Percentiles rank a stretch among this genome's conserved stretches.
Conservation (phyloP, 352 stramenopile species). For the Phytophthora brassicae region DNA sequence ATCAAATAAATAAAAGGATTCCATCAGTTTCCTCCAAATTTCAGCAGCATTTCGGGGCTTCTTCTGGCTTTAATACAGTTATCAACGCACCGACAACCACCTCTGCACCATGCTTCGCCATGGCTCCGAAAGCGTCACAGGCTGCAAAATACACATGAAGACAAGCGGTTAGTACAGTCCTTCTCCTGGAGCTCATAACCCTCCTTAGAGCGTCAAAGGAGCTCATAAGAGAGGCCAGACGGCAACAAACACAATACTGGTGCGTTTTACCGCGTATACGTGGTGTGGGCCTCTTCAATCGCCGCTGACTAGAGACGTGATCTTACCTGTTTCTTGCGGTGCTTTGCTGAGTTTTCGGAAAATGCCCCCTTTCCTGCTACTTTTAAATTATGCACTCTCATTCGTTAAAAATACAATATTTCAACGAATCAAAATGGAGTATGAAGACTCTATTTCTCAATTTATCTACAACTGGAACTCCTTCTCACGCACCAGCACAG, state of each 20-base stretch:
- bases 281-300: neutral
- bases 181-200: constrained; percentile 8
- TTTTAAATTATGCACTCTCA: constrained; percentile 7
- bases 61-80: neutral
- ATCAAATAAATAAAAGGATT: constrained; percentile 1
- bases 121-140: constrained; percentile 34
- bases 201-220: neutral
- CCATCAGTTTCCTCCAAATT: neutral
- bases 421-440: constrained; percentile 27
- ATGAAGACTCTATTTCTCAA: constrained; percentile 28
- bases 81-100: constrained; percentile 67
- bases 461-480: constrained; percentile 51
- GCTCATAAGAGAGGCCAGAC: constrained; percentile 5
- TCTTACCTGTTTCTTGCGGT: constrained; percentile 31
- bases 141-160: constrained; percentile 14
- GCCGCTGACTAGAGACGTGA: constrained; percentile 6
- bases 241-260: neutral
- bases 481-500: constrained; percentile 63
- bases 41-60: neutral
- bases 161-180: constrained; percentile 13
- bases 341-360: constrained; percentile 32
- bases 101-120: constrained; percentile 80
- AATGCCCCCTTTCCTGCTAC: constrained; percentile 18
- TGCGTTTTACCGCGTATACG: neutral
- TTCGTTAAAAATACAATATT: constrained; percentile 34